Evolutionary conservation across 1,139 yeast species (phyloP).

Genomic region (Hansenula lynferdii): DNA sequence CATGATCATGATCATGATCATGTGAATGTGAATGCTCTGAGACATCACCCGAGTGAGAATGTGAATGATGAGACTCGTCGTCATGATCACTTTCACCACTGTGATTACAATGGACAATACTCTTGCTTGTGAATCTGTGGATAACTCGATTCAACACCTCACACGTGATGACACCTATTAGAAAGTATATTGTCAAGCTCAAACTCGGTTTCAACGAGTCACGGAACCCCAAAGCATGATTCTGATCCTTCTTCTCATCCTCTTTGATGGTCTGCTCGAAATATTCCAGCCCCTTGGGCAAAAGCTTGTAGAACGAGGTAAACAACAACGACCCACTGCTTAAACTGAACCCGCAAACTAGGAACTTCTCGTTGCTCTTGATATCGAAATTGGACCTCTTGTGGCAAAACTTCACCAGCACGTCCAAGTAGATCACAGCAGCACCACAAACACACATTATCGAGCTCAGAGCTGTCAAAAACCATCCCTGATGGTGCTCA

Average conservation of each 20-base stretch:
- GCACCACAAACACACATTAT: conserved; percentile 58
- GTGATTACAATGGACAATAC: conserved; percentile 85
- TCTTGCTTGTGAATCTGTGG: conserved; percentile 73
- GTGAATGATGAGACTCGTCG: conserved; percentile 11
- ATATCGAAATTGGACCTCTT: conserved; percentile 45
- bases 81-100: conserved; percentile 28
- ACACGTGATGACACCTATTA: conserved; percentile 59
- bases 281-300: conserved; percentile 57
- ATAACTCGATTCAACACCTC: conserved; percentile 55
- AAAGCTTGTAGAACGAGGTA: conserved; percentile 67
- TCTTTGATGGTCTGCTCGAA: conserved; percentile 28
- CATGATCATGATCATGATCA: conserved; percentile 9
- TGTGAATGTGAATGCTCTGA: conserved; percentile 13
- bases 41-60: no score
- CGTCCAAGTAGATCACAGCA: conserved; percentile 46
- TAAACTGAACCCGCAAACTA: conserved; percentile 62
- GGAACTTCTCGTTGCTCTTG: conserved; percentile 53
- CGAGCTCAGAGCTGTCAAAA: conserved; percentile 50
- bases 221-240: no score
- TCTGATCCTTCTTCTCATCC: no score
- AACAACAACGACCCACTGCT: conserved; percentile 76
- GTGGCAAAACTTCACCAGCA: conserved; percentile 39
- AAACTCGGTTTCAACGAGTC: conserved; percentile 19
- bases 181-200: conserved; percentile 39
- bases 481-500: conserved; percentile 45